Evolutionary conservation across 1,284 basidiomycete species (phyloP), one percentile per base, ranked within the genome.

Genomic region (Ustilago sp.): DNA sequence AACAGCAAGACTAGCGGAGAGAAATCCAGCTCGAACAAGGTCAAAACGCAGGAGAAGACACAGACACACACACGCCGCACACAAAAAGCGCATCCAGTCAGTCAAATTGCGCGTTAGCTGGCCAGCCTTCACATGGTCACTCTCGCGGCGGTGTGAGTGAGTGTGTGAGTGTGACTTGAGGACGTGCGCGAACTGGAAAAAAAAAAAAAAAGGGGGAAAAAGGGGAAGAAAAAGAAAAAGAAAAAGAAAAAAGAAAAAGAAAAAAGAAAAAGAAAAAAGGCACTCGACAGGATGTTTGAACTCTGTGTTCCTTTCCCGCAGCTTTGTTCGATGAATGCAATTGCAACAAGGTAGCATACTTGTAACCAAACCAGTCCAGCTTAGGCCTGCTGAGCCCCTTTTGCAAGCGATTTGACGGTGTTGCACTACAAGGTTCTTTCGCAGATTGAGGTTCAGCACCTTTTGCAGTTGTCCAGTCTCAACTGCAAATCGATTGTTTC

Each of bases 11-110:
- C 23, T 41, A 45, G 43, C 43, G 43, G 15, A 45, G 43, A 19
- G 43, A 45, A 45, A 45, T 45, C 43, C 28, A 51, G 32, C 48
- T 51, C 48, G 32, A n/a, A 51, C 23, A 51, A 8, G 41, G 31
- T 58, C 56, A 47, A 58, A 45, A 35, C 32, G 43, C 43, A 58
- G 34, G 34, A 34, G 23, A 35, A 28, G 59, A 28, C 56, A 31
- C 45, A 28, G 43, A 47, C 28, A 13, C 41, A 47, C 1, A 19
- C 19, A 23, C 23, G 23, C 23, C 23, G 23, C 43, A 43, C 54
- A 19, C 39, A 58, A 31, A 58, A 19, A 45, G 43, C n/a, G 43
- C n/a, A 45, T 19, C n/a, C 43, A 3, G n/a, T 19, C n/a, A 19
- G 7, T 45, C n/a, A 7, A 8, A 8, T 19, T n/a, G n/a, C 17